These are phyloP conservation scores for Penicillium polonicum DNA, from an alignment of 2,329 filamentous ascomycete species.

Conservation along the genomic window DNA sequence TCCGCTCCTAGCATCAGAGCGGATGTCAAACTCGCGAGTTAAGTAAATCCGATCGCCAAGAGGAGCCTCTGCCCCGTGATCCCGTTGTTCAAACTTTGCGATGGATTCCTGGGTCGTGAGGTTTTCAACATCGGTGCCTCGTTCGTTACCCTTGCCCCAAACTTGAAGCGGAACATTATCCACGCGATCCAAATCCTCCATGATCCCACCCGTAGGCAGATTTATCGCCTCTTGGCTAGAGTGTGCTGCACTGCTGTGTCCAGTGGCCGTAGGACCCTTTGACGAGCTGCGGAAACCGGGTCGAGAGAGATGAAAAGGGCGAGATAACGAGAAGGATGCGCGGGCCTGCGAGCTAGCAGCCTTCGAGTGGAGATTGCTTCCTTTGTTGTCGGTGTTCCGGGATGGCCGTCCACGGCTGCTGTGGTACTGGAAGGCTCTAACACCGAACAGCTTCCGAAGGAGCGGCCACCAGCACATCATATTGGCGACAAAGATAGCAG, in stretches of 20 bases:
- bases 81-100: background rate
- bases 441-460: slow-evolving; percentile 28
- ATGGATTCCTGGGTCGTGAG: background rate
- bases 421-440: slow-evolving; percentile 28
- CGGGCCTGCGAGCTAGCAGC: background rate
- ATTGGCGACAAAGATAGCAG: slow-evolving; percentile 48
- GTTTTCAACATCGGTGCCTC: background rate
- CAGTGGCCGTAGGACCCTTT: background rate
- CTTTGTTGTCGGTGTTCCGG: slow-evolving; percentile 6
- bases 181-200: background rate
- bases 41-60: background rate
- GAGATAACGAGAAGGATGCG: background rate
- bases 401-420: slow-evolving; percentile 23
- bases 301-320: background rate
- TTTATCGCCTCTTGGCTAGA: background rate
- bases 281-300: background rate
- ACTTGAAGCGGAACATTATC: background rate
- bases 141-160: background rate
- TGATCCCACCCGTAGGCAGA: background rate
- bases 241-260: background rate
- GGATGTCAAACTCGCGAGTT: background rate
- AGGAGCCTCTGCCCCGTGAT: background rate
- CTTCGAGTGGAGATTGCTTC: background rate
- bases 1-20: background rate
- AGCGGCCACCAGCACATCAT: slow-evolving; percentile 37